A percentile compares a stretch with the other conserved stretches of the same genome.
These are phyloP conservation scores for Piper longum DNA, from an alignment of 164 flowering plant species.

Conservation along the genomic window DNA sequence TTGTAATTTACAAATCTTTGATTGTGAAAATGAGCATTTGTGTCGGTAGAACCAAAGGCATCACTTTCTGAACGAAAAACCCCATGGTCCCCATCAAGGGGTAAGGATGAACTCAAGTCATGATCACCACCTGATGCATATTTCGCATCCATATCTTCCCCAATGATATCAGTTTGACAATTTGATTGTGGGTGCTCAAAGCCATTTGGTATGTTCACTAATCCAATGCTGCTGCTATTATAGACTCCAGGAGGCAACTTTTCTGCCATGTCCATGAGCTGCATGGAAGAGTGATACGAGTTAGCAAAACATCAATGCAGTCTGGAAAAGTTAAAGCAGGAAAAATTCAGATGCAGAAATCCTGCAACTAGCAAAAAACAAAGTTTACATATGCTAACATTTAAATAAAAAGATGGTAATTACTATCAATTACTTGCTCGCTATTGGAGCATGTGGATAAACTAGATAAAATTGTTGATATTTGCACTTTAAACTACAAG, in stretches of 20 bases:
- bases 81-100: slow-evolving; percentile 19
- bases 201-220: slow-evolving; percentile 34
- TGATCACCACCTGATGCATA: slow-evolving; percentile 22
- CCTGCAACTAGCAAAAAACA: neutral
- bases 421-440: neutral
- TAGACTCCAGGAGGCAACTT: slow-evolving; percentile 52
- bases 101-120: slow-evolving; percentile 19
- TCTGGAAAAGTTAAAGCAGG: neutral
- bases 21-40: slow-evolving; percentile 6
- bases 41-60: slow-evolving; percentile 12
- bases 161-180: slow-evolving; percentile 20
- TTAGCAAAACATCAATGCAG: neutral
- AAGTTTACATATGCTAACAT: neutral
- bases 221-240: slow-evolving; percentile 30
- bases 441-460: no score
- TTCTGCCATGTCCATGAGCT: slow-evolving; percentile 75
- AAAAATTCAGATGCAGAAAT: no score
- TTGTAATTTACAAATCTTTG: slow-evolving; percentile 11
- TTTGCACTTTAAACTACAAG: no score
- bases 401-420: neutral
- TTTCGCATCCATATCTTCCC: slow-evolving; percentile 28
- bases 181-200: slow-evolving; percentile 28
- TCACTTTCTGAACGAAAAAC: slow-evolving; percentile 10
- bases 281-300: slow-evolving; percentile 1
- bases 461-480: no score